Conservation (phyloP, 176 grass and related monocot genomes). For the Metroxylon sagu region DNA sequence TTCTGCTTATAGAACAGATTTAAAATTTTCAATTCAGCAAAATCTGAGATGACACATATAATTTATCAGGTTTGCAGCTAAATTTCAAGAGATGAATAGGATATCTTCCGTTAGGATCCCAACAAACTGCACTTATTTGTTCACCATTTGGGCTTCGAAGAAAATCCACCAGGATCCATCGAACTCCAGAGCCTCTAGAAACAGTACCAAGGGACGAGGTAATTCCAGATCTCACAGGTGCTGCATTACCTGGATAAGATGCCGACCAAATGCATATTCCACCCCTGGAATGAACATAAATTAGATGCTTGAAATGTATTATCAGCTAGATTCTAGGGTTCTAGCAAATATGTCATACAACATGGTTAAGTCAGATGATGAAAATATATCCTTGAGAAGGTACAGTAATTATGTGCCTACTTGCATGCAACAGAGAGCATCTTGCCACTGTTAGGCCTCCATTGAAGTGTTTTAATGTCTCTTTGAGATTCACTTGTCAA, state of each 20-base stretch:
- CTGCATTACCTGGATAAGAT: conserved; percentile 78
- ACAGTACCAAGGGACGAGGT: conserved; percentile 43
- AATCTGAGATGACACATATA: too few relatives aligned
- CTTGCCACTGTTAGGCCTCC: conserved; percentile 94
- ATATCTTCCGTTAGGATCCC: conserved; percentile 97
- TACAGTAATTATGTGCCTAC: conserved; percentile 21
- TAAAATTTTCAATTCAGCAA: too few relatives aligned
- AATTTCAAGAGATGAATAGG: conserved; percentile 28
- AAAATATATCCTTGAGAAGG: too few relatives aligned
- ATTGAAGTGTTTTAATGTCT: conserved; percentile 65
- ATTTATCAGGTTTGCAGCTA: too few relatives aligned
- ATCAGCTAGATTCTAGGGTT: too few relatives aligned
- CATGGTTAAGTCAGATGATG: too few relatives aligned
- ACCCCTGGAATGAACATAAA: conserved; percentile 41
- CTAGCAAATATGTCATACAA: too few relatives aligned
- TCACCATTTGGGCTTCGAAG: conserved; percentile 49
- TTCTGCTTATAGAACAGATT: too few relatives aligned
- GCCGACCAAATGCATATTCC: conserved; percentile 95
- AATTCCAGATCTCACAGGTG: conserved; percentile 54
- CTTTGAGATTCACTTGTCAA: conserved; percentile 66
- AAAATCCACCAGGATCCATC: conserved; percentile 75
- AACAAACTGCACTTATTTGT: conserved; percentile 57
- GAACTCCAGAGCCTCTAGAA: conserved; percentile 54
- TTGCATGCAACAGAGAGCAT: conserved; percentile 86
- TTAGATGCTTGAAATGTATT: too few relatives aligned